Evolutionary conservation across 139 green algal species (phyloP).

Genomic region (Chlamydomonas applanata): DNA sequence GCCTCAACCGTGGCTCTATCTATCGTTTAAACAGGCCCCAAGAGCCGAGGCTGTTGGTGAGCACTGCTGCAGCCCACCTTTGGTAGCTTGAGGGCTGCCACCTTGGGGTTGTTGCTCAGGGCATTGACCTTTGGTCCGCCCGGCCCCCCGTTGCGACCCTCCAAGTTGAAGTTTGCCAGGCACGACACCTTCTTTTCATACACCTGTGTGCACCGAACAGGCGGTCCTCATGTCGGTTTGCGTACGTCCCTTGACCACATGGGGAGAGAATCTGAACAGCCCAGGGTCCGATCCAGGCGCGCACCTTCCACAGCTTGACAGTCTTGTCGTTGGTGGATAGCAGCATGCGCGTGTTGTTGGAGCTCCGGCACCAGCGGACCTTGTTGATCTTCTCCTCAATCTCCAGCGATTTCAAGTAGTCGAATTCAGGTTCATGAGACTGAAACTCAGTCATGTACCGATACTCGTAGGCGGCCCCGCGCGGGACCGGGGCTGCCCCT

Average conservation of each 20-base stretch:
- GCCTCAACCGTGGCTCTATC: too few species aligned
- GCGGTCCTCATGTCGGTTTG: neutral
- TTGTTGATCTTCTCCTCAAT: conserved; percentile 99
- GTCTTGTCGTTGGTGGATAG: conserved; percentile 98
- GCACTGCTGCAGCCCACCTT: neutral
- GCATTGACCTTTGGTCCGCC: conserved; percentile 1
- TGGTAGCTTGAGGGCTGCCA: neutral
- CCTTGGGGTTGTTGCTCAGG: neutral
- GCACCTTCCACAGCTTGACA: conserved; percentile 98
- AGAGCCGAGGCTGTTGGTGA: neutral
- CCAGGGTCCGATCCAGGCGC: neutral
- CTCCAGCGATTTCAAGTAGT: conserved; percentile 96
- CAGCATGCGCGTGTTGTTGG: conserved; percentile 67
- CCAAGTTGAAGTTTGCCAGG: conserved; percentile 85
- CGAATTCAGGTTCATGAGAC: conserved; percentile 97
- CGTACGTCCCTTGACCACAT: too few species aligned
- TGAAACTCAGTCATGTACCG: conserved; percentile 99
- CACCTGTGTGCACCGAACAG: conserved; percentile 49
- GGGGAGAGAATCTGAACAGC: neutral
- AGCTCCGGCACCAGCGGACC: conserved; percentile 80
- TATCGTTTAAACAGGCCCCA: too few species aligned
- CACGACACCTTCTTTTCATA: conserved; percentile 83
- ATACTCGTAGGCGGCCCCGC: conserved; percentile 77
- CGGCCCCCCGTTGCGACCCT: conserved; percentile 7
- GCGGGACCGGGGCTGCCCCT: conserved; percentile 15